A percentile compares a stretch with the other conserved stretches of the same genome.
Conservation (phyloP, 345 rosid genomes). For the Mercurialis annua region DNA sequence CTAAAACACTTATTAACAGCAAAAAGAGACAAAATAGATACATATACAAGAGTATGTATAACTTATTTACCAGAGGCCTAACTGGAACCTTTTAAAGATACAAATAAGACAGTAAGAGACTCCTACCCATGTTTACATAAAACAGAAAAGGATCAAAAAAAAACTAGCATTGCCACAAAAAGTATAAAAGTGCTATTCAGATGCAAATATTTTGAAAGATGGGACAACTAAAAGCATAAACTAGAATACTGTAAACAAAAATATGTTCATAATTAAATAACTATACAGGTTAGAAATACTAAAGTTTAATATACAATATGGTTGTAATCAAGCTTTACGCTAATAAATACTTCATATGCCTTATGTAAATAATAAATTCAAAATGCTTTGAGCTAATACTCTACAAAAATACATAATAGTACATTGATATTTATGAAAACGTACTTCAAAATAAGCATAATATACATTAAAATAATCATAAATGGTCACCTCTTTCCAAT, state of each 20-base stretch:
- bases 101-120: background rate
- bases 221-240: constrained; percentile 5
- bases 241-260: background rate
- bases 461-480: constrained; percentile 49
- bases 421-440: constrained; percentile 15
- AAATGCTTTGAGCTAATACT: constrained; percentile 1
- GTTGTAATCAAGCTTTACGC: background rate
- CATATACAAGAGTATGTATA: background rate
- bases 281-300: background rate
- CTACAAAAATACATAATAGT: constrained; percentile 4
- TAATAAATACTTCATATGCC: no score
- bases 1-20: background rate
- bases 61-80: background rate
- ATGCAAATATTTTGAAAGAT: background rate
- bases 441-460: constrained; percentile 21
- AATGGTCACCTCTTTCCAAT: constrained; percentile 99
- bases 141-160: background rate
- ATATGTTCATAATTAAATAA: background rate
- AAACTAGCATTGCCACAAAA: background rate
- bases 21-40: background rate
- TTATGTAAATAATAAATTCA: no score
- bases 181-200: background rate
- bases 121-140: no score
- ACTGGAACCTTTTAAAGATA: background rate
- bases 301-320: background rate